Conservation (phyloP, 2,329 filamentous ascomycete species). For the Fusarium subtropicale region DNA sequence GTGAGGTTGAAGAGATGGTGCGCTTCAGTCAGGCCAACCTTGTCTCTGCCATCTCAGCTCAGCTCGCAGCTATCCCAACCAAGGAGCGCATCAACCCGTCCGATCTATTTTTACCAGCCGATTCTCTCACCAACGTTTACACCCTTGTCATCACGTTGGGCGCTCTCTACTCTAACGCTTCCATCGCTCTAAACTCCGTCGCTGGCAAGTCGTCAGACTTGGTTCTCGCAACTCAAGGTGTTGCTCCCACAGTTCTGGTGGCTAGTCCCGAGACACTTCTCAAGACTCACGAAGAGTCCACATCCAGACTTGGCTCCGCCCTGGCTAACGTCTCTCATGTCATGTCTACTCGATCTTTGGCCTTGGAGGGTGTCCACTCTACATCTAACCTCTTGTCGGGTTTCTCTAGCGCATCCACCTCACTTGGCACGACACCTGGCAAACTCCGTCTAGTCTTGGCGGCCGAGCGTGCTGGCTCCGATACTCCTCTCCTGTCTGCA, state of each 20-base stretch:
- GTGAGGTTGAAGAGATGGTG: slow-evolving; percentile 74
- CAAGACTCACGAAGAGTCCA: slow-evolving; percentile 72
- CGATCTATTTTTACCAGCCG: slow-evolving; percentile 87
- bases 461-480: slow-evolving; percentile 76
- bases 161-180: slow-evolving; percentile 86
- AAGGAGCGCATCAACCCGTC: slow-evolving; percentile 77
- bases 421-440: slow-evolving; percentile 71
- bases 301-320: slow-evolving; percentile 68
- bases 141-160: slow-evolving; percentile 82
- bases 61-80: slow-evolving; percentile 80
- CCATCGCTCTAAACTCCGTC: slow-evolving; percentile 89
- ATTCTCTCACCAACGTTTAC: slow-evolving; percentile 83
- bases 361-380: slow-evolving; percentile 76
- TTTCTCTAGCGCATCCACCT: slow-evolving; percentile 68
- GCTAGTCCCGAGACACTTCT: slow-evolving; percentile 79
- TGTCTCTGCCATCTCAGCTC: slow-evolving; percentile 84
- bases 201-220: slow-evolving; percentile 80
- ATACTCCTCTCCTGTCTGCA: slow-evolving; percentile 73
- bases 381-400: slow-evolving; percentile 63
- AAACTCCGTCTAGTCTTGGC: slow-evolving; percentile 85
- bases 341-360: slow-evolving; percentile 76
- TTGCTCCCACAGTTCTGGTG: slow-evolving; percentile 85
- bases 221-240: slow-evolving; percentile 75
- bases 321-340: slow-evolving; percentile 77
- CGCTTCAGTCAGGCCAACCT: slow-evolving; percentile 86